phyloP scores from a whole-genome alignment of 225 moss, liverwort and hornwort genomes.

The Pleurozium schreberi region DNA sequence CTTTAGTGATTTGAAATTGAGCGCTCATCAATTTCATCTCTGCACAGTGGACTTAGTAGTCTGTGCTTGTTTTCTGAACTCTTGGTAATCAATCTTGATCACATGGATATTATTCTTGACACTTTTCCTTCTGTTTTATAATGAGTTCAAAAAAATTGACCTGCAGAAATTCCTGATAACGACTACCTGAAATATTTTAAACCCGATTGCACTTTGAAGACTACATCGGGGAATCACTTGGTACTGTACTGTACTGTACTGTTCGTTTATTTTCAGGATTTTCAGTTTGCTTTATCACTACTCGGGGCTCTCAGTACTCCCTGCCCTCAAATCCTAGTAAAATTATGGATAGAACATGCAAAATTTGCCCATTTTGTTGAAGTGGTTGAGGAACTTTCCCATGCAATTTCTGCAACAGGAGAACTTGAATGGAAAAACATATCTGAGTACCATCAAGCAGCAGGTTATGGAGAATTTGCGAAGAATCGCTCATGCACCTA shows the following conservation, averaged over 20 bases:
- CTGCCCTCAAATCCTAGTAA: background rate
- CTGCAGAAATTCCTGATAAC: slow-evolving; percentile 89
- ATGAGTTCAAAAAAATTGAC: background rate
- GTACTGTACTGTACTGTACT: slow-evolving; percentile 16
- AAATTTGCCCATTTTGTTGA: background rate
- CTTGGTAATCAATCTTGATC: background rate
- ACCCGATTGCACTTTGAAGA: slow-evolving; percentile 83
- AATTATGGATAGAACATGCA: background rate
- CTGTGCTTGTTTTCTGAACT: background rate
- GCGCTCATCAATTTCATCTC: background rate
- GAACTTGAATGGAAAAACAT: slow-evolving; percentile 80
- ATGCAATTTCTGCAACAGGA: slow-evolving; percentile 40
- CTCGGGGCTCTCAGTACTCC: background rate
- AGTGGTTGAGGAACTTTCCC: background rate
- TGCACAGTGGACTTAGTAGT: background rate
- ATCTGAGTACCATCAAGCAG: slow-evolving; percentile 77
- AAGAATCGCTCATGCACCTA: slow-evolving; percentile 84
- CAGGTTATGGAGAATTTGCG: slow-evolving; percentile 94
- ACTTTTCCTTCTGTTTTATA: background rate
- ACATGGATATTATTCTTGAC: background rate
- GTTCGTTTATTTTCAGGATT: background rate
- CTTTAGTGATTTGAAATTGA: background rate
- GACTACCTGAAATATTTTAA: slow-evolving; percentile 95
- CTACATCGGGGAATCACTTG: slow-evolving; percentile 73
- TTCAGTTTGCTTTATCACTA: background rate